These are phyloP conservation scores for Nicotiana rustica DNA, from an alignment of 305 asterid species.

Conservation along the genomic window DNA sequence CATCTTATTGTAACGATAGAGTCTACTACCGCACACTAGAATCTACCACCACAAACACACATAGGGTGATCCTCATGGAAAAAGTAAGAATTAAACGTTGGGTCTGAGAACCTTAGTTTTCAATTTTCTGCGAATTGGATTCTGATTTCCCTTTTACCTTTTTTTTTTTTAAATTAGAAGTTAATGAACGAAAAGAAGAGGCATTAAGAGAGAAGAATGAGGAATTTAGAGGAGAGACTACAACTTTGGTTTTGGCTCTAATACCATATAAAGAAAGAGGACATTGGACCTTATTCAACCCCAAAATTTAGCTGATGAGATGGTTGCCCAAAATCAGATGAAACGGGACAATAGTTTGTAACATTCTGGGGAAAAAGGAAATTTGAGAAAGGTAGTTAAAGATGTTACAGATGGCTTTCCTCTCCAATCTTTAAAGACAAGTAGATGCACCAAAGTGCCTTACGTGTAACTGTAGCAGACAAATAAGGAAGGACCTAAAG, in stretches of 20 bases:
- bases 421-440: not conserved
- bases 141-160: not conserved
- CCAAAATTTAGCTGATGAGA: not conserved
- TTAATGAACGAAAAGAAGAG: not conserved
- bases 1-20: not conserved
- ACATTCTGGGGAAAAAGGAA: not conserved
- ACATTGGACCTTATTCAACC: not conserved
- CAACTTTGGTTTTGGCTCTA: not conserved
- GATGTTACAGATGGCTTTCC: not conserved
- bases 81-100: not conserved
- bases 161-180: too few relatives aligned
- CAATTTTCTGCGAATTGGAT: not conserved
- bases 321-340: not conserved
- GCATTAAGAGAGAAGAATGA: not conserved
- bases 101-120: not conserved
- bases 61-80: slow-evolving; percentile 1
- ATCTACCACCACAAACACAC: slow-evolving; percentile 33
- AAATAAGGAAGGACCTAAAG: not conserved
- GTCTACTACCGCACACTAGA: not conserved
- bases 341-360: not conserved
- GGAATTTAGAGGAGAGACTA: not conserved
- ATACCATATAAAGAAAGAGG: not conserved
- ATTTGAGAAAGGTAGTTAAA: not conserved
- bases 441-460: not conserved
- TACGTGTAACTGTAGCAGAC: not conserved